Percentiles rank a stretch among this genome's conserved stretches.
phyloP scores from a whole-genome alignment of 768 basidiomycete genomes.

The Naganishia kalamii region DNA sequence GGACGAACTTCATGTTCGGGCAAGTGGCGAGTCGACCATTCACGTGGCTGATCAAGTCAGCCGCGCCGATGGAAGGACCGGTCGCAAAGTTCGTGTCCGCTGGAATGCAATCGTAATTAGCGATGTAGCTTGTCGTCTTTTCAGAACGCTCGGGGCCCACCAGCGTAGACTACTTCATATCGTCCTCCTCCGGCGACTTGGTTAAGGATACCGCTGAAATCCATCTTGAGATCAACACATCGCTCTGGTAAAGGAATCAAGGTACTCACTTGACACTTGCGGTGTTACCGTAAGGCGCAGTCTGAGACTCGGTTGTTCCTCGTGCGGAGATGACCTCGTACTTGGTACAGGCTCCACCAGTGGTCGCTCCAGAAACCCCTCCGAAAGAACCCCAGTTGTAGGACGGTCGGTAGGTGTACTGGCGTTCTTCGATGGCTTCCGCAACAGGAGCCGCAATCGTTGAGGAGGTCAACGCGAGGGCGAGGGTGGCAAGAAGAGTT shows the following conservation, averaged over 20 bases:
- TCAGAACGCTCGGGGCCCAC: neutral
- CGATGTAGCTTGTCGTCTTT: no score
- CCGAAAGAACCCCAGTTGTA: neutral
- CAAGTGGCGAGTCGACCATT: neutral
- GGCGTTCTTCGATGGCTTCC: neutral
- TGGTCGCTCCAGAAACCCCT: neutral
- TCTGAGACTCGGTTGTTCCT: slow-evolving; percentile 13
- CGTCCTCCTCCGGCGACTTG: slow-evolving; percentile 12
- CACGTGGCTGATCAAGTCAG: slow-evolving; percentile 9
- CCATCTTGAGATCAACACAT: no score
- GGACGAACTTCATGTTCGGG: slow-evolving; percentile 15
- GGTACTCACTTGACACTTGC: slow-evolving; percentile 11
- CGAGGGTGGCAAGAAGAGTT: neutral
- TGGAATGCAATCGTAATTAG: neutral
- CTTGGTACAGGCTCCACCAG: slow-evolving; percentile 7
- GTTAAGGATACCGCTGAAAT: slow-evolving; percentile 2
- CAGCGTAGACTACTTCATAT: slow-evolving; percentile 16
- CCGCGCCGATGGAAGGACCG: slow-evolving; percentile 6
- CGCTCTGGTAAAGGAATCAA: neutral
- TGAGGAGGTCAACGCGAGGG: neutral
- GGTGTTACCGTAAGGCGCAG: slow-evolving; percentile 10
- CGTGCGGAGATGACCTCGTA: slow-evolving; percentile 17
- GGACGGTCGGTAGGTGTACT: neutral
- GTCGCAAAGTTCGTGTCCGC: slow-evolving; percentile 14
- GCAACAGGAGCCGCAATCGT: neutral